These are phyloP conservation scores for Penicillium sp. DNA, from an alignment of 2,329 filamentous ascomycete genomes.

Conservation along the genomic window DNA sequence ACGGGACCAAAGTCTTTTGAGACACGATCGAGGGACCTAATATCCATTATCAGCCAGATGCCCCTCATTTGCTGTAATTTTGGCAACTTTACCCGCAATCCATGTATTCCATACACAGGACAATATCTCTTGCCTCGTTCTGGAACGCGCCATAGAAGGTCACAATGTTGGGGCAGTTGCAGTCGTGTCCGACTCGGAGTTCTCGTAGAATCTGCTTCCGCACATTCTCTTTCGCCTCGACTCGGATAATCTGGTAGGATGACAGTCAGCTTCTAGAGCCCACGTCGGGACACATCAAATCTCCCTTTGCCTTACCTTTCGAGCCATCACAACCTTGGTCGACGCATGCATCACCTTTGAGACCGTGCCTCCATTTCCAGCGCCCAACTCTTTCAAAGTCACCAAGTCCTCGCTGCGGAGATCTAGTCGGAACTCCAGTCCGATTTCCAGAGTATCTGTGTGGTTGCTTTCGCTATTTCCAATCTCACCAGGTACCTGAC, in stretches of 20 bases:
- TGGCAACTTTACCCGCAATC: constrained; percentile 80
- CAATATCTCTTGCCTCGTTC: constrained; percentile 94
- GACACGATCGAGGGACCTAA: constrained; percentile 85
- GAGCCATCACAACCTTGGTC: constrained; percentile 94
- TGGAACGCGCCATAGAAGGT: constrained; percentile 97
- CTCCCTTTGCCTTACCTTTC: constrained; percentile 68
- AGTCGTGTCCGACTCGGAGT: constrained; percentile 97
- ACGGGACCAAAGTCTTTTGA: constrained; percentile 94
- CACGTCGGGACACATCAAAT: neutral
- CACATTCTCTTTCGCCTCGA: constrained; percentile 96
- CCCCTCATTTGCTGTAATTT: constrained; percentile 5
- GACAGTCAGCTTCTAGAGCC: neutral
- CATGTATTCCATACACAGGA: constrained; percentile 99
- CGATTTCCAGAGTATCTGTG: constrained; percentile 82
- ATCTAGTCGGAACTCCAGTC: constrained; percentile 94
- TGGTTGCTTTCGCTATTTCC: constrained; percentile 60
- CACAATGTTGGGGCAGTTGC: constrained; percentile 94
- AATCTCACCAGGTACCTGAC: constrained; percentile 59
- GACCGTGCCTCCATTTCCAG: constrained; percentile 95
- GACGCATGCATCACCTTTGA: constrained; percentile 96
- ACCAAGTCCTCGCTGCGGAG: constrained; percentile 88
- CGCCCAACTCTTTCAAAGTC: constrained; percentile 89
- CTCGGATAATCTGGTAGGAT: constrained; percentile 77
- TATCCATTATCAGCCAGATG: constrained; percentile 16
- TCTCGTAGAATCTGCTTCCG: constrained; percentile 96